Base-by-base conservation (phyloP, 768 basidiomycete species). In the Trametes cubensis region DNA sequence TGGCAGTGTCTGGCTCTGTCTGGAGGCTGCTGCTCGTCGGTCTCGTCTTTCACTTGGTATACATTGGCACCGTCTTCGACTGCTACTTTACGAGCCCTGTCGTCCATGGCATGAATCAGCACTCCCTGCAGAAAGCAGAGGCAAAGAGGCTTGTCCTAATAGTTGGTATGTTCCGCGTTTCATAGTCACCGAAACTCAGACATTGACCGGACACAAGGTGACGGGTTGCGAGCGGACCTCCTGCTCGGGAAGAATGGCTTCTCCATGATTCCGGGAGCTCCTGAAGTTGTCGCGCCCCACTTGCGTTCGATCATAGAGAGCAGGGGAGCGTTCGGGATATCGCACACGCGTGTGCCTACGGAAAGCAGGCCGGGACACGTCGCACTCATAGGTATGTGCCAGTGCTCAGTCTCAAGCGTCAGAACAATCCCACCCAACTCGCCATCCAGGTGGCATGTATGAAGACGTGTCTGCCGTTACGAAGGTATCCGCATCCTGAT, bases 291-390 rank as follows among this genome's bases (percentile, higher is more conserved):
- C 18, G 93, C 93, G 4, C 93, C 92, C 0, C 79, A 91, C 73
- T 71, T 95, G 23, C 83, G 89, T 51, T 83, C 84, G 14, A 86
- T 94, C 55, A 79, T 80, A 10, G 82, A 88, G 64, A 75, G 74
- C 6, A 77, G 87, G 55, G 92, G 93, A 17, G 88, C 88, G 6
- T 94, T 88, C 73, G 93, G 93, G 6, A 80, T 95, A 21, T 92
- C 89, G 6, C 92, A 94, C 72, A 94, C 92, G 1, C 81, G 85
- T 28, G 92, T 94, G 3, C 93, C 93, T 21, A 95, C 93, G 6
- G 93, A 95, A 68, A 92, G 89, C 71, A 77, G 93, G 23, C 92
- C 93, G 1, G 93, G 93, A 10, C 93, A 94, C 71, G 92, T 95
- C 25, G 92, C 93, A 21, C 83, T 95, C 55, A 93, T 94, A 63